Base-by-base conservation (phyloP, 78 protist genomes). In the Mantamonas sphyraenae region DNA sequence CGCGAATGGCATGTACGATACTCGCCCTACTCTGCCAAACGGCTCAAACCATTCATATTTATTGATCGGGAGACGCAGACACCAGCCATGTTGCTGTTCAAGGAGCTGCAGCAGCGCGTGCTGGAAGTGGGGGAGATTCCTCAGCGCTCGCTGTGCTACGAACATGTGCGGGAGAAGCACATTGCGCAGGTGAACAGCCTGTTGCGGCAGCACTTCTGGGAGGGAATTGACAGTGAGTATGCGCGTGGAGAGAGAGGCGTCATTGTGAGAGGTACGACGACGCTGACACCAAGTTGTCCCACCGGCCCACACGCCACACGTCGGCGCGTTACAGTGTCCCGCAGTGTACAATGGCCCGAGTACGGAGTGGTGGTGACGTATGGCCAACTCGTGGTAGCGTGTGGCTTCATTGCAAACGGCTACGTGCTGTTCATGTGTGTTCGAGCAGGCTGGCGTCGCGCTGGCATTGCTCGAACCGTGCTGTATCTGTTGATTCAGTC, bases 351-450 rank as follows among this genome's bases (percentile, higher is more conserved):
- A 19, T 82, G 64, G 37, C 87, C 87, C 31, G 87, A 82, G 30
- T 71, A 26, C 60, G 71, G 76, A 2, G 80, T 82, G 17, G 60
- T 68, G 2, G 82, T 79, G 17, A 12, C 53, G 40, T 82, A 82
- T 45, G 12, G 68, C 24, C 31, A 34, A 4, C 58, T 82, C 56
- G 69, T 84, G 16, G 39, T 84, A 47, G 90, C 82, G 3, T 84
- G 90, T 51, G 90, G 80, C 1, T 70, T 84, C 30, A 74, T 84
- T 67, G 84, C 90, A 1, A 76, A 72, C 51, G 86, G 79, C 20
- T 84, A 84, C 69, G 34, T 84, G 28, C 50, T 79, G 73, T 79
- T 55, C 65, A 14, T 84, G 4, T 33, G 58, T 0, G 82, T 79
- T 0, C 76, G 70, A 40, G 84, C 90, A 0, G 82, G 63, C 7